Evolutionary conservation across 2,329 filamentous ascomycete species (phyloP), one percentile per base, ranked within the genome.

Genomic region (Chrysoporthe austroafricana): DNA sequence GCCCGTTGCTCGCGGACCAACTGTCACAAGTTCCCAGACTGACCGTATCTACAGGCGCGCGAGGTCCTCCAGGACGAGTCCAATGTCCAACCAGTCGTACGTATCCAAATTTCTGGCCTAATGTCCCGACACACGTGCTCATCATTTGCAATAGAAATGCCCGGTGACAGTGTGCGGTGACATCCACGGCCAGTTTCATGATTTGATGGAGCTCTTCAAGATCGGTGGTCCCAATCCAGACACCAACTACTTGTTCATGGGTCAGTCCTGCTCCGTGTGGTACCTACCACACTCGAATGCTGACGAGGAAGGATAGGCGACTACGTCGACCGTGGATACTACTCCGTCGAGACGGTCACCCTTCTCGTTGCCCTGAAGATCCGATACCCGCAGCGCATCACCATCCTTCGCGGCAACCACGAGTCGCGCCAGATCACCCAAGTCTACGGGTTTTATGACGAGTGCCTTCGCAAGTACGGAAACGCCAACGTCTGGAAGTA

Each of bases 401-500:
- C 96, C 74, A 96, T 99, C 78, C 91, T 99, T 73, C 94, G 96
- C 78, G 96, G 96, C 77, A 99, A 99, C 83, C 96, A 99, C 87
- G 96, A 99, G 83, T 97, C 94, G 72, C 91, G 96, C 75, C 96
- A 99, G 82, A 99, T 99, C 80, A 99, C 96, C 58, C 95, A 98
- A 81, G 96, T 99, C 69, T 99, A 99, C 79, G 96, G 96, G 71
- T 99, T 99, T 84, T 99, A 99, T 84, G 96, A 98, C 79, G 96
- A 99, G 81, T 99, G 96, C 79, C 88, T 98, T 75, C 92, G 94
- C 79, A 99, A 99, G 84, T 99, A 99, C 79, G 96, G 96, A 79
- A 98, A 97, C 77, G 95, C 96, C 71, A 98, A 97, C 74, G 96
- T 99, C 71, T 99, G 96, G 96, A 97, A 97, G 85, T 97, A 93